Evolutionary conservation across 345 rosid genomes (phyloP).

Genomic region (Durio zibethinus): DNA sequence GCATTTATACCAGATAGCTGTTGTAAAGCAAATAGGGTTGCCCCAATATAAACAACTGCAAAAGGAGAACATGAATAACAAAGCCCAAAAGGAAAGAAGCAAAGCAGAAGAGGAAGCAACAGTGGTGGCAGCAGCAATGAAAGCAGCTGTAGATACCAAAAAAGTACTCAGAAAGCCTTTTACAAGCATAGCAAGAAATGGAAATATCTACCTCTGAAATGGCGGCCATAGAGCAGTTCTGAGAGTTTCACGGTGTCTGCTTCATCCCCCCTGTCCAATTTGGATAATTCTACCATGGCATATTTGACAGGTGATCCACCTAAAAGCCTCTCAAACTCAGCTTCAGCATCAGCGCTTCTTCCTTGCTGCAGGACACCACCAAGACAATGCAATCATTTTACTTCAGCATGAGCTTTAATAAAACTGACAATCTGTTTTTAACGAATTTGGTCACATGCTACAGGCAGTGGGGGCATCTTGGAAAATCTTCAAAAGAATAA

Average conservation of each 20-base stretch:
- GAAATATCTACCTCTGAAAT: conserved; percentile 69
- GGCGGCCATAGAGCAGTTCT: conserved; percentile 74
- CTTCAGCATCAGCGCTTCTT: conserved; percentile 76
- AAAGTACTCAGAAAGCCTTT: conserved; percentile 7
- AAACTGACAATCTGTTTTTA: neutral
- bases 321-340: conserved; percentile 78
- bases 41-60: conserved; percentile 99
- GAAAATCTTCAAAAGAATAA: neutral
- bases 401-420: conserved; percentile 12
- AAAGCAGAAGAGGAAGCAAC: conserved; percentile 10
- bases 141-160: conserved; percentile 11
- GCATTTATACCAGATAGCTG: conserved; percentile 99
- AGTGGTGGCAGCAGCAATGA: neutral
- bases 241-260: conserved; percentile 55
- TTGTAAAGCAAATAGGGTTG: conserved; percentile 99
- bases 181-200: neutral
- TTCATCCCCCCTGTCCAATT: conserved; percentile 68
- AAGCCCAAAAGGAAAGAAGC: conserved; percentile 38
- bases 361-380: conserved; percentile 65
- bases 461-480: neutral
- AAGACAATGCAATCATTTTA: conserved; percentile 9
- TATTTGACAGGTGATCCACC: conserved; percentile 75
- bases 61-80: conserved; percentile 74
- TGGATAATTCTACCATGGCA: conserved; percentile 79
- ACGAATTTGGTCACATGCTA: neutral